Evolutionary conservation across 2,329 filamentous ascomycete genomes (phyloP).

Genomic region (Metarhizium brunneum): DNA sequence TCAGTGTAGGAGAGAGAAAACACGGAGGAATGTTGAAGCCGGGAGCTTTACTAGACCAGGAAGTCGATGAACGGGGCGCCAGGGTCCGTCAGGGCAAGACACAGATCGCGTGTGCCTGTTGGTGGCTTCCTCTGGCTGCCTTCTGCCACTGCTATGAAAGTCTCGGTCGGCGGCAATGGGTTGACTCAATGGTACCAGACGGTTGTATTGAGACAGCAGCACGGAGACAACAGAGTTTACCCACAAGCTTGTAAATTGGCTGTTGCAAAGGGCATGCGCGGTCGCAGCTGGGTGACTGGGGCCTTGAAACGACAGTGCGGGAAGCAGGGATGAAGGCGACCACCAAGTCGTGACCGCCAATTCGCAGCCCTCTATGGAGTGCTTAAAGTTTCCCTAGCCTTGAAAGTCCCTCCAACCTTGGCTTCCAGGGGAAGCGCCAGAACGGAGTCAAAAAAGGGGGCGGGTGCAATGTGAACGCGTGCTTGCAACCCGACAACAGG

Average conservation of each 20-base stretch:
- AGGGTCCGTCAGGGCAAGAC: not conserved
- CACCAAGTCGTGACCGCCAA: constrained; percentile 2
- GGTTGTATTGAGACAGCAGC: not conserved
- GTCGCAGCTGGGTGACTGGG: not conserved
- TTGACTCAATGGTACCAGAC: not conserved
- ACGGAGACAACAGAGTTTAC: not conserved
- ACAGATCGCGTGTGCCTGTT: not conserved
- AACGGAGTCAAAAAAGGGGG: not conserved
- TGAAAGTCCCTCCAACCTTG: not conserved
- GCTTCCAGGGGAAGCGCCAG: not conserved
- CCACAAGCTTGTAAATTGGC: not conserved
- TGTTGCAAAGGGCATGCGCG: not conserved
- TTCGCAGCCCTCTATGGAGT: not conserved
- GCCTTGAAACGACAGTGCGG: not conserved
- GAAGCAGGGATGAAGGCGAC: not conserved
- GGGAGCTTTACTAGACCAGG: not conserved
- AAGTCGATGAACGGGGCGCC: not conserved
- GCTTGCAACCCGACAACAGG: not conserved
- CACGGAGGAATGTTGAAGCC: not conserved
- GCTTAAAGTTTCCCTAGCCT: not conserved
- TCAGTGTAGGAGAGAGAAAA: not conserved
- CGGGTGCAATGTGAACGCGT: not conserved
- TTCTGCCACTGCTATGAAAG: not conserved
- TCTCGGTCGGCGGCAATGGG: not conserved
- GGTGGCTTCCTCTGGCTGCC: not conserved